Conservation (phyloP, 805 yeast species). For the Myxozyma nipponensis region DNA sequence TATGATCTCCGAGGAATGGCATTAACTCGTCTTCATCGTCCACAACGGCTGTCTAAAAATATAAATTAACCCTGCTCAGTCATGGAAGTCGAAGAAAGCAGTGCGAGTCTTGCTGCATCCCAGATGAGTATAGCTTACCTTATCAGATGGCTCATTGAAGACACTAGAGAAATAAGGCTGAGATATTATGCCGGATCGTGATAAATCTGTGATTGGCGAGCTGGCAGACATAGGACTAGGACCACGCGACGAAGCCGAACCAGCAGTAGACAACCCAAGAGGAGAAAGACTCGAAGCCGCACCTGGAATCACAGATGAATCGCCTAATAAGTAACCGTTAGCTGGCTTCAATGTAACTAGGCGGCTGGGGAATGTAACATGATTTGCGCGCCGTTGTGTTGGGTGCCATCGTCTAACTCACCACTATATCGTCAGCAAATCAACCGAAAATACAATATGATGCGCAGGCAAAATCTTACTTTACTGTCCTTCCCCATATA, state of each 20-base stretch:
- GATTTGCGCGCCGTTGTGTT: too few species aligned
- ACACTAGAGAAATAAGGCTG: constrained; percentile 7
- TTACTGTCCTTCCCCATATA: constrained; percentile 16
- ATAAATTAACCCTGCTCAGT: too few species aligned
- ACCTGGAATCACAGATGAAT: constrained; percentile 4
- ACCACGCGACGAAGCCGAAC: constrained; percentile 1
- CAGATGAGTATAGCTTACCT: too few species aligned
- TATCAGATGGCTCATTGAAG: neutral
- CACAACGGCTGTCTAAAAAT: too few species aligned
- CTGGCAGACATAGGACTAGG: neutral
- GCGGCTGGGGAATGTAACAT: too few species aligned
- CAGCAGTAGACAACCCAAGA: constrained; percentile 4
- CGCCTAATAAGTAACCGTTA: too few species aligned
- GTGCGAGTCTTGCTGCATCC: too few species aligned
- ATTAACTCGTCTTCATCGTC: constrained; percentile 2
- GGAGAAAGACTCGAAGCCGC: constrained; percentile 2
- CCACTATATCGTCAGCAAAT: neutral
- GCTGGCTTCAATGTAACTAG: too few species aligned
- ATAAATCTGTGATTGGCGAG: neutral
- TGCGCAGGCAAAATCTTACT: constrained; percentile 4
- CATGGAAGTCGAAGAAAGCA: too few species aligned
- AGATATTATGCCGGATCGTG: neutral
- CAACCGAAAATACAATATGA: neutral
- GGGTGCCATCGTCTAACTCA: neutral
- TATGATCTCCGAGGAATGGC: neutral